Evolutionary conservation across 345 rosid species (phyloP).

Genomic region (Eucalyptus pumila): DNA sequence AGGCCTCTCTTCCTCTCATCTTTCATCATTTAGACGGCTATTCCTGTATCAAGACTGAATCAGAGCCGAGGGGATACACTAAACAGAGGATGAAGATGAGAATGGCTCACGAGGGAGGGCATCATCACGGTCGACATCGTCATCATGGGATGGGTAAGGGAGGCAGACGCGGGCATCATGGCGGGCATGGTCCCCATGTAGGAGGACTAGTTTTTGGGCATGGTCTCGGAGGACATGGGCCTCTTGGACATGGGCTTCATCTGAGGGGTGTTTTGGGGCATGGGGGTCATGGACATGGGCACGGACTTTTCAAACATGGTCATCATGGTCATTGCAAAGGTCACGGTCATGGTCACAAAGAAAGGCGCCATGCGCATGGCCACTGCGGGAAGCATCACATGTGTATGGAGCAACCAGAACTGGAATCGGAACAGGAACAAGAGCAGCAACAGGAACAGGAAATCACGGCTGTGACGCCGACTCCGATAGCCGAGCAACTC

Average conservation of each 20-base stretch:
- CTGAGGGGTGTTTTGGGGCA: background rate
- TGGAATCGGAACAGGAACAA: background rate
- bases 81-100: background rate
- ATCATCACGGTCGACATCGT: background rate
- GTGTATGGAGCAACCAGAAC: background rate
- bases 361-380: background rate
- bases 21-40: background rate
- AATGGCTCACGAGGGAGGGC: background rate
- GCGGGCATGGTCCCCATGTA: background rate
- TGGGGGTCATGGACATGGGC: background rate
- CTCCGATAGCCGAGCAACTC: background rate
- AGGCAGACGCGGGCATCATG: background rate
- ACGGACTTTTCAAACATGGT: background rate
- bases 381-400: background rate
- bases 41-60: background rate
- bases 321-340: too few relatives aligned
- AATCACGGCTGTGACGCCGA: too few relatives aligned
- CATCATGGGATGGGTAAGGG: background rate
- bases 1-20: background rate
- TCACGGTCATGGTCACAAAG: background rate
- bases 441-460: too few relatives aligned
- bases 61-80: background rate
- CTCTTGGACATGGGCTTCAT: background rate
- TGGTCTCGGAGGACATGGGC: background rate
- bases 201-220: background rate